Evolutionary conservation across 2,329 filamentous ascomycete species (phyloP), one percentile per base, ranked within the genome.

Genomic region (Colletotrichum destructivum): DNA sequence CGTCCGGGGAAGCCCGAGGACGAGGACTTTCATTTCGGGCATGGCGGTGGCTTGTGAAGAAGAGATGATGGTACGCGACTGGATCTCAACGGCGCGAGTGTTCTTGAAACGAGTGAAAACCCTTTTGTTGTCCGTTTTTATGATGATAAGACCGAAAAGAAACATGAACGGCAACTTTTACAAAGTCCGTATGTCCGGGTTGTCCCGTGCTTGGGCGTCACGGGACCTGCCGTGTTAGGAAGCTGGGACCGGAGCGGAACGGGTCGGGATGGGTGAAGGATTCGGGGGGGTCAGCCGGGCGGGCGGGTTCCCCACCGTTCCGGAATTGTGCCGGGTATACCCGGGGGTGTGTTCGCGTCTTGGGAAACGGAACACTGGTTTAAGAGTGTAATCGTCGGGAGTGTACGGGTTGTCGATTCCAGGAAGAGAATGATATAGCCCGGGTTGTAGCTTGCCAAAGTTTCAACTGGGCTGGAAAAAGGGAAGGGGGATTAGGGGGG

Each of bases 1-100:
- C 7, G 80, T 80, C 38, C 79, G 74, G 26, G 77, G 78, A 23
- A 78, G 76, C 15, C 80, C 80, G 35, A 83, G 69, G 42, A 81
- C 75, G 4, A 83, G 77, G 31, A 82, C 76, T 62, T 80, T 78
- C 79, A 81, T 79, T 2, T 31, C 64, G 44, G 51, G 13, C 60
- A 62, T 62, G 6, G 23, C 5, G 23, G 16, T 21, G 16, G 31
- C 8, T 18, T 13, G 21, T 38, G 42, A 44, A 7, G 21, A 42
- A 21, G 12, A 2, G 18, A 2, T 5, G 35, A 7, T 56, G 7
- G 35, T 6, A 15, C 12, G n/a, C 21, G 15, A 31, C 8, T 51
- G 42, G 18, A 46, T 47, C 16, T 38, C 11, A 8, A 21, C 11
- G 9, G 23, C 8, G 15, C 15, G 8, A 26, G 2, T 46, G n/a